Percentiles rank a stretch among this genome's conserved stretches.
These are phyloP conservation scores for Mycena crocata DNA, from an alignment of 768 basidiomycete genomes.

Conservation along the genomic window DNA sequence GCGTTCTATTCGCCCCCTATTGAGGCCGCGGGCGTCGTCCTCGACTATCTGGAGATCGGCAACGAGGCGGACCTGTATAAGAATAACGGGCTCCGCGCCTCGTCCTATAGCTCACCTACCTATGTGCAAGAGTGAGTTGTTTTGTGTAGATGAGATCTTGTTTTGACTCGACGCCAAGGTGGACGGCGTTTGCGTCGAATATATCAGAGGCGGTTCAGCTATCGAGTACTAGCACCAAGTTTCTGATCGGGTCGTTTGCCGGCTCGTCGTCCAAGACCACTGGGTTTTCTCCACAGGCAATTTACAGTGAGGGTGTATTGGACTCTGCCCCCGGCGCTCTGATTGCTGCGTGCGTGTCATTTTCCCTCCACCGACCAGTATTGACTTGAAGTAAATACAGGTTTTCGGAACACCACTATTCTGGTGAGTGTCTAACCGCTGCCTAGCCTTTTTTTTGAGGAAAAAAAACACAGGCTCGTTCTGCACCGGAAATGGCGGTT, in stretches of 20 bases:
- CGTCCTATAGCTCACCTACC: conserved; percentile 52
- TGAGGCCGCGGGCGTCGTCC: conserved; percentile 51
- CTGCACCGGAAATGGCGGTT: conserved; percentile 63
- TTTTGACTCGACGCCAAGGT: conserved; percentile 47
- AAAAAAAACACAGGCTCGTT: conserved; percentile 67
- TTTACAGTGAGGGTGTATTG: conserved; percentile 65
- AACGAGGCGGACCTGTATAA: conserved; percentile 70
- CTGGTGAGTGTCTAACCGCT: conserved; percentile 12
- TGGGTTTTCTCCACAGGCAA: conserved; percentile 72
- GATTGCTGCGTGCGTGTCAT: conserved; percentile 56
- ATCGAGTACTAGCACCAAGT: conserved; percentile 47
- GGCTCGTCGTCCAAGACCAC: conserved; percentile 58
- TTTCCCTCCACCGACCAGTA: too few relatives aligned
- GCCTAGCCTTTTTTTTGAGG: too few relatives aligned
- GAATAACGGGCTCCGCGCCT: conserved; percentile 54
- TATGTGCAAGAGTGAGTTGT: conserved; percentile 62
- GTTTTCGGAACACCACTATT: conserved; percentile 67
- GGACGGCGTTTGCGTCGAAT: conserved; percentile 62
- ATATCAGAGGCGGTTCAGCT: conserved; percentile 56
- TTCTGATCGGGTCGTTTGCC: conserved; percentile 64
- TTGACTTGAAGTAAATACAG: neutral
- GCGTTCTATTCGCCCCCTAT: conserved; percentile 58
- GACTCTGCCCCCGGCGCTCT: conserved; percentile 58
- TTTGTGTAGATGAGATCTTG: neutral
- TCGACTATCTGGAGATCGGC: conserved; percentile 70